Conservation (phyloP, 129 eudicot species). For the Tagetes erecta region DNA sequence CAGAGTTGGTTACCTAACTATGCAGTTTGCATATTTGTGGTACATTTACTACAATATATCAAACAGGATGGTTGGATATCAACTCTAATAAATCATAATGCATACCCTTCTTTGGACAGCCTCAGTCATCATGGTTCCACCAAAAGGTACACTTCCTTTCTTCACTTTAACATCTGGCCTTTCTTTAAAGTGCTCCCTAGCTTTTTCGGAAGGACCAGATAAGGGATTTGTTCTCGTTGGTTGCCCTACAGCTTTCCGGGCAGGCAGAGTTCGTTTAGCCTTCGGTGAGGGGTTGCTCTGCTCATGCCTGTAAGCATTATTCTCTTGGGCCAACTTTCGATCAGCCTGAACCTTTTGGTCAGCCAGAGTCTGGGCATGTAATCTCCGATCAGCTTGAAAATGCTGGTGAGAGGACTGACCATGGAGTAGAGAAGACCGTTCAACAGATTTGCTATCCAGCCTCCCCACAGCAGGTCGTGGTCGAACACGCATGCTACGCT, state of each 20-base stretch:
- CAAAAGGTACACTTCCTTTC: slow-evolving; percentile 39
- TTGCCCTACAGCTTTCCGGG: slow-evolving; percentile 56
- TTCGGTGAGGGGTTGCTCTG: slow-evolving; percentile 49
- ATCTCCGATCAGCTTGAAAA: slow-evolving; percentile 52
- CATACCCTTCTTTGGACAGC: slow-evolving; percentile 79
- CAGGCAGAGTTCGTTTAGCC: slow-evolving; percentile 47
- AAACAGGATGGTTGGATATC: not conserved
- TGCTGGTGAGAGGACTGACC: slow-evolving; percentile 63
- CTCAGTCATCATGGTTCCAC: slow-evolving; percentile 67
- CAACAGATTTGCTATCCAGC: slow-evolving; percentile 50
- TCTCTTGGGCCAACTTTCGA: slow-evolving; percentile 42
- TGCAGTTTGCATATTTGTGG: not conserved
- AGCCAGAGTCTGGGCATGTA: slow-evolving; percentile 36
- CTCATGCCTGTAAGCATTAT: slow-evolving; percentile 47
- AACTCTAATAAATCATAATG: not conserved
- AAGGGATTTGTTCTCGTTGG: slow-evolving; percentile 48
- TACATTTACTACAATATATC: not conserved
- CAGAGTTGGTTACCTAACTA: not conserved
- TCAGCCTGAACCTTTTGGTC: slow-evolving; percentile 27
- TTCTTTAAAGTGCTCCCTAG: slow-evolving; percentile 48
- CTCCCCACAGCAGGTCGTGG: slow-evolving; percentile 57
- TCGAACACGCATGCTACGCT: slow-evolving; percentile 78
- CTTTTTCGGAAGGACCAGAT: slow-evolving; percentile 46
- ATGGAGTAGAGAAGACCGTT: slow-evolving; percentile 52
- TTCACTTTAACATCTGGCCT: slow-evolving; percentile 48